Base-by-base conservation (phyloP, 2,329 filamentous ascomycete species). In the Alternaria sp. region DNA sequence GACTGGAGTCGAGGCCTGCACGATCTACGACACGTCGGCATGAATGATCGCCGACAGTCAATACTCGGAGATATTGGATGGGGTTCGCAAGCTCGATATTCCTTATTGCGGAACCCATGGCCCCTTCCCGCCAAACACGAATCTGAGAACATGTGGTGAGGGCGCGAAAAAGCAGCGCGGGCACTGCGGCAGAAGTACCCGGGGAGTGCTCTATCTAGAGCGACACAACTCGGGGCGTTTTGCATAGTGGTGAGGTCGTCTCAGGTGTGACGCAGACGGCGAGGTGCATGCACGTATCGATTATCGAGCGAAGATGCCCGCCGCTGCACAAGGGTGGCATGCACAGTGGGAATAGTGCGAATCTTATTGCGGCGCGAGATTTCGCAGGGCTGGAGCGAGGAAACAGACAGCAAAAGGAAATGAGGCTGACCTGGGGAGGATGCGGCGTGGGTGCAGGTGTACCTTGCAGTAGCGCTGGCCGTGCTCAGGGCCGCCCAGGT, bases 201-300 rank as follows among this genome's bases (percentile, higher is more conserved):
- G 21, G 20, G 28, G 49, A 15, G 28, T 9, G 18, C 20, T 18
- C 47, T 45, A 30, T 20, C 37, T 14, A 45, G 33, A n/a, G 25
- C 28, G 23, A 54, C 56, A 58, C 18, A 26, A 30, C 23, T 45
- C 55, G 3, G 30, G 20, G 15, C 21, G 60, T 62, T 59, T 62
- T 47, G 60, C 47, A 50, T 61, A 12, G 15, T 41, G 8, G 49
- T 41, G 14, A 41, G n/a, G 30, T 20, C 55, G 60, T 62, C 55
- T 62, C 60, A 58, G 55, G 56, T 61, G 61, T 57, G 61, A 60
- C 51, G 51, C 57, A 53, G 61, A 58, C 57, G 28, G 61, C 37
- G 26, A 53, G 53, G 58, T 60, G 61, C 61, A 61, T 51, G 20
- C 41, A 23, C 49, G 20, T 58, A 25, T 58, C 44, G 55, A 58